Evolutionary conservation across 495 filamentous ascomycete species (phyloP).

Genomic region (Glonium stellatum): DNA sequence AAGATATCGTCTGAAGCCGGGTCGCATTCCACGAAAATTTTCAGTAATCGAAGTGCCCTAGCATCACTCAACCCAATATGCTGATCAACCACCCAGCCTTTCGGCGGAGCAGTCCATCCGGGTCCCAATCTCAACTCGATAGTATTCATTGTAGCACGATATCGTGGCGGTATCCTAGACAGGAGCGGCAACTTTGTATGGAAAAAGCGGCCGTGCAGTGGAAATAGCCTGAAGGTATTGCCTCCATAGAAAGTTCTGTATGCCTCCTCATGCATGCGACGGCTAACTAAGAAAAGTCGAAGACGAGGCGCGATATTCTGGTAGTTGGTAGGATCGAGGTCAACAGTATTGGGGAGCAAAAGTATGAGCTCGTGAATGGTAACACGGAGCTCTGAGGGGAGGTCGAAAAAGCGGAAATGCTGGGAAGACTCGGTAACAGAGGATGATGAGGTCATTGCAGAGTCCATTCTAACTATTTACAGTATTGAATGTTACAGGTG

Average conservation of each 20-base stretch:
- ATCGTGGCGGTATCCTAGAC: constrained; percentile 56
- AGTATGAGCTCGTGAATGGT: constrained; percentile 64
- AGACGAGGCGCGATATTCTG: constrained; percentile 51
- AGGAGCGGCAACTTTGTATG: constrained; percentile 58
- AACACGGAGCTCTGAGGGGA: constrained; percentile 70
- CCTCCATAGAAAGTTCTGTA: constrained; percentile 66
- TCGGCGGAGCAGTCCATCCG: constrained; percentile 69
- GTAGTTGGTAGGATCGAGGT: constrained; percentile 63
- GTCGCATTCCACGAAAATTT: constrained; percentile 73
- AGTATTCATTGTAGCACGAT: constrained; percentile 58
- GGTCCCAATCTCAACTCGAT: constrained; percentile 75
- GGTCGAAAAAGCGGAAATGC: constrained; percentile 66
- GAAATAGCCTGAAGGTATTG: constrained; percentile 73
- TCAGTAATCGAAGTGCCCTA: constrained; percentile 53
- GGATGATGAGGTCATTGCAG: too few relatives aligned
- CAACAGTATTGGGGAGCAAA: constrained; percentile 49
- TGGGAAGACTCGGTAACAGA: neutral
- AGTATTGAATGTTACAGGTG: neutral
- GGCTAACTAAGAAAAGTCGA: constrained; percentile 55
- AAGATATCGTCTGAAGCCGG: constrained; percentile 62
- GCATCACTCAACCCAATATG: constrained; percentile 61
- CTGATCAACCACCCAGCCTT: constrained; percentile 62
- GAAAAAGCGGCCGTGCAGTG: constrained; percentile 60
- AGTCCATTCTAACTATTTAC: neutral
- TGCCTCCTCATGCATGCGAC: constrained; percentile 63